Conservation (phyloP, 192 early-diverging fungal genomes). For the Umbelopsis isabellina region DNA sequence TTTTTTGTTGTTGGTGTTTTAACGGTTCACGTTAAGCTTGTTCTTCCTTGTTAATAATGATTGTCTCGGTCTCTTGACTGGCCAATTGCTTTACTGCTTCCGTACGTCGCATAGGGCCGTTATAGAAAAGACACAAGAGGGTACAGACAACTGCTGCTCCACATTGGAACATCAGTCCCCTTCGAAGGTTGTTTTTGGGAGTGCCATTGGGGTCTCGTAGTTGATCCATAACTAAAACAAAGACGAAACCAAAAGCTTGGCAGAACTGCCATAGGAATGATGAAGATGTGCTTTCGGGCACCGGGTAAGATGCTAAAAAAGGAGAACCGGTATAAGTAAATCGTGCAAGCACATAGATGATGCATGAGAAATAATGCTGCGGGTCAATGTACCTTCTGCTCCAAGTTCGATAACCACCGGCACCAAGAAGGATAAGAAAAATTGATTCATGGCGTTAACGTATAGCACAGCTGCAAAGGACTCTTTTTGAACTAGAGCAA, state of each 20-base stretch:
- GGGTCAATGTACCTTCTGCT: conserved; percentile 36
- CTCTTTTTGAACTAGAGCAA: conserved; percentile 31
- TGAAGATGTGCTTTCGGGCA: conserved; percentile 8
- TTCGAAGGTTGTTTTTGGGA: not conserved
- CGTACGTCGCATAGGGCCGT: conserved; percentile 6
- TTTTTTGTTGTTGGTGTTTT: no score
- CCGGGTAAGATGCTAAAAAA: not conserved
- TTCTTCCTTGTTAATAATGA: conserved; percentile 6
- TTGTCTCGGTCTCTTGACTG: not conserved
- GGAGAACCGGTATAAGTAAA: not conserved
- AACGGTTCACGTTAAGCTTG: not conserved
- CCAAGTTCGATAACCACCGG: conserved; percentile 41
- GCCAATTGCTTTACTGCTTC: not conserved
- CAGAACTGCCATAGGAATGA: conserved; percentile 16
- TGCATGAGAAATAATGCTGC: not conserved
- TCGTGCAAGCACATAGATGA: not conserved
- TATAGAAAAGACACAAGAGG: not conserved
- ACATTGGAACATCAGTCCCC: conserved; percentile 1
- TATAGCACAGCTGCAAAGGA: conserved; percentile 38
- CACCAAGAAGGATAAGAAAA: conserved; percentile 40
- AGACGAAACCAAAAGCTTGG: not conserved
- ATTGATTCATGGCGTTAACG: conserved; percentile 40
- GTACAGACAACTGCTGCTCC: conserved; percentile 4
- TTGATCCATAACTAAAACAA: conserved; percentile 8
- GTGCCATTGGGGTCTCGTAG: not conserved